Conservation (phyloP, 1,284 basidiomycete species). For the Ustilago nuda region DNA sequence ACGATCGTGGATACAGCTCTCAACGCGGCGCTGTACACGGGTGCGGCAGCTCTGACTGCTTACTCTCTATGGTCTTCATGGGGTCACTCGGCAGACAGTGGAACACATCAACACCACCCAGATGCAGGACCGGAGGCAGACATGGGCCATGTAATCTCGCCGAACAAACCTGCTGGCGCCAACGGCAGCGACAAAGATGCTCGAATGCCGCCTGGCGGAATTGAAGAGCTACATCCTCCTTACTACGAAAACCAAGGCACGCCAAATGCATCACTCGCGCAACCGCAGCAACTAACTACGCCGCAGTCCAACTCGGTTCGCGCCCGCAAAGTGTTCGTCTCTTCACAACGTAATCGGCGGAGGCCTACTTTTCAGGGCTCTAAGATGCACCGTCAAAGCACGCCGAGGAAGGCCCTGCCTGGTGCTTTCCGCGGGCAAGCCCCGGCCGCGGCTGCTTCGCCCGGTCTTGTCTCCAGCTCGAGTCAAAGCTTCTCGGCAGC, state of each 20-base stretch:
- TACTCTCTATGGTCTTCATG: constrained; percentile 57
- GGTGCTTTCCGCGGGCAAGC: constrained; percentile 12
- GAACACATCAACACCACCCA: constrained; percentile 29
- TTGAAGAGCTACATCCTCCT: constrained; percentile 52
- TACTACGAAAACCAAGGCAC: constrained; percentile 33
- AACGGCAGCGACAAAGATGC: constrained; percentile 3
- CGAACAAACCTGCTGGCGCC: constrained; percentile 4
- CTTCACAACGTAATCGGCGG: constrained; percentile 39
- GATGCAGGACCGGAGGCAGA: constrained; percentile 33
- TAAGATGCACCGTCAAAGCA: constrained; percentile 30
- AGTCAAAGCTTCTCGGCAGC: background rate
- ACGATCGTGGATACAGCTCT: constrained; percentile 54
- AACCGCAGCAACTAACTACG: constrained; percentile 12
- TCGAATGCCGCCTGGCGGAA: constrained; percentile 19
- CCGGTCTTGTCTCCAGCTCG: background rate
- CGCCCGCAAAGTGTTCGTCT: constrained; percentile 45
- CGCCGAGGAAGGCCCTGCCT: constrained; percentile 26
- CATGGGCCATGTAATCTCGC: constrained; percentile 34
- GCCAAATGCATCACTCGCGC: constrained; percentile 5
- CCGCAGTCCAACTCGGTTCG: constrained; percentile 22
- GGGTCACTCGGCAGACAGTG: constrained; percentile 33
- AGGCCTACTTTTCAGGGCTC: constrained; percentile 40
- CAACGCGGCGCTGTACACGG: constrained; percentile 55
- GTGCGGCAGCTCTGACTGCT: constrained; percentile 56
- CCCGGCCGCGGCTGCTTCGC: background rate